A percentile compares a stretch with the other conserved stretches of the same genome.
Evolutionary conservation across 331 rosid species (phyloP).

Genomic region (Malus hybrid): DNA sequence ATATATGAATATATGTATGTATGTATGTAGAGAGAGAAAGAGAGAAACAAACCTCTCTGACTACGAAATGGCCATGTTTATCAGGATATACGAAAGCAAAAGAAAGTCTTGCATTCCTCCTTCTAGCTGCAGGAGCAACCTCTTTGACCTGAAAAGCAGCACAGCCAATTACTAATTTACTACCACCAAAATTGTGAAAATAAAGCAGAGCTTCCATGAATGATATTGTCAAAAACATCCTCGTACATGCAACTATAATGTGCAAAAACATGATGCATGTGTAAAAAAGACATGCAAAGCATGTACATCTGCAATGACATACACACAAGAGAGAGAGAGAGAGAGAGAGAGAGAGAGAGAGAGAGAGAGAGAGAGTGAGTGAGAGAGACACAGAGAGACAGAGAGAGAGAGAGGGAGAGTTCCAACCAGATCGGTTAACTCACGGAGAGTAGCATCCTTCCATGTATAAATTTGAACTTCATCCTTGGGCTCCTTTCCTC

Average conservation of each 20-base stretch:
- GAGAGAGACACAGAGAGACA: neutral
- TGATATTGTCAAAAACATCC: neutral
- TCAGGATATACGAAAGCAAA: conserved; percentile 95
- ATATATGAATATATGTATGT: neutral
- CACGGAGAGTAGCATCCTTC: conserved; percentile 96
- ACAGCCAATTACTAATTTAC: neutral
- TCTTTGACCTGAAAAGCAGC: conserved; percentile 61
- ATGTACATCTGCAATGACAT: neutral
- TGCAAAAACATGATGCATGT: neutral
- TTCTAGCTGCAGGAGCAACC: conserved; percentile 87
- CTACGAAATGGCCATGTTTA: conserved; percentile 72
- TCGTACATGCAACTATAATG: neutral
- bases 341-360: neutral
- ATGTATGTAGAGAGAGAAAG: neutral
- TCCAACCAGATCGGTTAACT: conserved; percentile 75
- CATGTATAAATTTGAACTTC: conserved; percentile 98
- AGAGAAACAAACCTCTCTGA: conserved; percentile 51
- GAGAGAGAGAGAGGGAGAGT: neutral
- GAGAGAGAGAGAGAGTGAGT: neutral
- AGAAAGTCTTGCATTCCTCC: conserved; percentile 79
- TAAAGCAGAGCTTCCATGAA: neutral
- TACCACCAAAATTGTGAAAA: neutral
- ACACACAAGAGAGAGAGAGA: neutral
- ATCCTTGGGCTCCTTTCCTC: conserved; percentile 93
- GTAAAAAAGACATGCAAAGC: neutral